Conservation (phyloP, 2,329 filamentous ascomycete species). For the Xylariales sp. region DNA sequence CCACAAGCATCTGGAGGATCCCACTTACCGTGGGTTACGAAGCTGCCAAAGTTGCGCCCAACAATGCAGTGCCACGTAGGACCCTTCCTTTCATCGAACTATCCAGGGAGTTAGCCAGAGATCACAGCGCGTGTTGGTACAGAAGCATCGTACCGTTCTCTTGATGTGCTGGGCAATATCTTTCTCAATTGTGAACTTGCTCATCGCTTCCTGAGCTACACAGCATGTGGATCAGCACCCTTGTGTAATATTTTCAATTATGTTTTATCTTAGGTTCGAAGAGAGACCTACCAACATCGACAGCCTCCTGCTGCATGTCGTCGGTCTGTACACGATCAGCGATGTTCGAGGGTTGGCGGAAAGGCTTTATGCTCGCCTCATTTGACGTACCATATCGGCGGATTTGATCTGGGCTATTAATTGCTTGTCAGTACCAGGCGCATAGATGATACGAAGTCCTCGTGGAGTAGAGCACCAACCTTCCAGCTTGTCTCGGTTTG, state of each 20-base stretch:
- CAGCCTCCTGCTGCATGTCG: slow-evolving; percentile 92
- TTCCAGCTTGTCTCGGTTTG: slow-evolving; percentile 24
- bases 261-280: slow-evolving; percentile 12
- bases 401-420: slow-evolving; percentile 91
- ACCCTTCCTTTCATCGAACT: slow-evolving; percentile 97
- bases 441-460: too few species aligned
- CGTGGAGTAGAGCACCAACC: slow-evolving; percentile 17
- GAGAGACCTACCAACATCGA: slow-evolving; percentile 79
- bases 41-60: slow-evolving; percentile 97
- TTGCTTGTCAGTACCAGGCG: not conserved
- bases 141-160: slow-evolving; percentile 30
- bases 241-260: too few species aligned
- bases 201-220: slow-evolving; percentile 59
- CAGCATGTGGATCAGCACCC: not conserved
- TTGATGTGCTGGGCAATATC: slow-evolving; percentile 33
- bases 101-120: slow-evolving; percentile 10
- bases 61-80: slow-evolving; percentile 99
- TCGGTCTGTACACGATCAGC: slow-evolving; percentile 65
- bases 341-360: too few species aligned
- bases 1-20: slow-evolving; percentile 1
- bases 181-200: slow-evolving; percentile 60
- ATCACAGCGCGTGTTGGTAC: too few species aligned
- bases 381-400: slow-evolving; percentile 81
- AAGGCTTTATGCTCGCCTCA: slow-evolving; percentile 7
- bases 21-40: slow-evolving; percentile 92